These are phyloP conservation scores for Catenaria anguillulae DNA, from an alignment of 371 early-diverging fungal genomes.

Conservation along the genomic window DNA sequence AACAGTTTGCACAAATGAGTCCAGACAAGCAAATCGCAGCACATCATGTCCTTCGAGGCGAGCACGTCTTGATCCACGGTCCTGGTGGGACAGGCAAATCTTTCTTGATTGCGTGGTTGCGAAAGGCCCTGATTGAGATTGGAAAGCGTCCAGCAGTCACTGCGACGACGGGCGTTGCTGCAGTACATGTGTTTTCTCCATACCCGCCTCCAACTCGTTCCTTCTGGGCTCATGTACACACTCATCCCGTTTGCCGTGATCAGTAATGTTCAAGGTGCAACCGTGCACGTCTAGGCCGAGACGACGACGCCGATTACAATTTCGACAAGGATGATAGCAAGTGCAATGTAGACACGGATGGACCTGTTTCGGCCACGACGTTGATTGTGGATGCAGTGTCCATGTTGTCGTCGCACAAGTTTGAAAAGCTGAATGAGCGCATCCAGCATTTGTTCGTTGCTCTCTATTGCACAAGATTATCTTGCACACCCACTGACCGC, in stretches of 20 bases:
- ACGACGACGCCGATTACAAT: too few species aligned
- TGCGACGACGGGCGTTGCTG: background rate
- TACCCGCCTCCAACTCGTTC: background rate
- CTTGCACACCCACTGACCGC: too few species aligned
- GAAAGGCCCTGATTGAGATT: background rate
- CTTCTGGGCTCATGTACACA: background rate
- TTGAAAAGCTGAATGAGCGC: background rate
- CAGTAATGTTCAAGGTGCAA: too few species aligned
- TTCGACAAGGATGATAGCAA: too few species aligned
- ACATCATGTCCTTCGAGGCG: background rate
- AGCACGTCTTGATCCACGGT: background rate
- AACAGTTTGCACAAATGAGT: too few species aligned
- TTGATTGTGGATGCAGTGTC: background rate
- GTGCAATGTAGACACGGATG: too few species aligned
- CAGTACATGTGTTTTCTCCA: background rate
- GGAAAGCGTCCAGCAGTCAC: background rate
- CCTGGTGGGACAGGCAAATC: slow-evolving; percentile 2
- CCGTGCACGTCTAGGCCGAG: too few species aligned
- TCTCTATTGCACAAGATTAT: too few species aligned
- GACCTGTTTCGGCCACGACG: too few species aligned
- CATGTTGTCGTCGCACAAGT: background rate
- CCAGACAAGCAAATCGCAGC: background rate
- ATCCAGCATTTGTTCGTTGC: background rate
- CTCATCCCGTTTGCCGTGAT: background rate
- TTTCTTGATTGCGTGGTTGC: background rate